Percentiles rank a stretch among this genome's conserved stretches.
phyloP scores from a whole-genome alignment of 2,329 filamentous ascomycete species.

The Colletotrichum australisinense region DNA sequence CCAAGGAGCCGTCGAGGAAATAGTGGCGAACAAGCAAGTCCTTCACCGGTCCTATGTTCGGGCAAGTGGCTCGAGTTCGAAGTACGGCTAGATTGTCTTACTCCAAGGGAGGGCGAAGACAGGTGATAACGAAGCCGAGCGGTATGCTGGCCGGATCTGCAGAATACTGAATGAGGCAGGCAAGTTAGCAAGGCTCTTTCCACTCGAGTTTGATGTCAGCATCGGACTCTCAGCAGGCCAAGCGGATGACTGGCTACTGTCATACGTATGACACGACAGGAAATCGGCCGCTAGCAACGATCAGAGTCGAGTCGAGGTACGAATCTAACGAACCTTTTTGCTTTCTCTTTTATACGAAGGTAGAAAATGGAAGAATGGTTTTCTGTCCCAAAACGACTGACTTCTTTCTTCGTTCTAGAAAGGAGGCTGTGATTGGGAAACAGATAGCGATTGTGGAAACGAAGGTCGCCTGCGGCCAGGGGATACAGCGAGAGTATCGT shows the following conservation, averaged over 20 bases:
- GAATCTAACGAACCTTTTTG: slow-evolving; percentile 21
- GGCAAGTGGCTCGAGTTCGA: neutral
- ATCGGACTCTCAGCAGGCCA: neutral
- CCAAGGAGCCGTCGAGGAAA: slow-evolving; percentile 37
- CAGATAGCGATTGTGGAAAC: slow-evolving; percentile 53
- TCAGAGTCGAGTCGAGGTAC: neutral
- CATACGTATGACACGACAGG: neutral
- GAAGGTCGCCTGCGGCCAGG: slow-evolving; percentile 69
- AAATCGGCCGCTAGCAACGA: neutral
- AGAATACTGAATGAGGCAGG: neutral
- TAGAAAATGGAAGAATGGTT: slow-evolving; percentile 19
- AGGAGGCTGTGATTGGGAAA: slow-evolving; percentile 36
- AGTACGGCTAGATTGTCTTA: neutral
- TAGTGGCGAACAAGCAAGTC: slow-evolving; percentile 13
- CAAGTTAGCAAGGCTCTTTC: slow-evolving; percentile 12
- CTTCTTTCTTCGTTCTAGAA: slow-evolving; percentile 36
- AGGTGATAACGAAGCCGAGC: neutral
- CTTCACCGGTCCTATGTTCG: slow-evolving; percentile 14
- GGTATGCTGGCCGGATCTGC: neutral
- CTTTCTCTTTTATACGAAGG: neutral
- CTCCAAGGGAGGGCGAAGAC: neutral
- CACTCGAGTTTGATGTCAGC: neutral
- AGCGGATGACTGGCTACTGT: neutral
- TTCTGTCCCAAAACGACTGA: slow-evolving; percentile 3
- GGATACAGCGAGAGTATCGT: slow-evolving; percentile 50